Evolutionary conservation across 257 asterid genomes (phyloP), one percentile per base, ranked within the genome.

Genomic region (Rauvolfia tetraphylla): DNA sequence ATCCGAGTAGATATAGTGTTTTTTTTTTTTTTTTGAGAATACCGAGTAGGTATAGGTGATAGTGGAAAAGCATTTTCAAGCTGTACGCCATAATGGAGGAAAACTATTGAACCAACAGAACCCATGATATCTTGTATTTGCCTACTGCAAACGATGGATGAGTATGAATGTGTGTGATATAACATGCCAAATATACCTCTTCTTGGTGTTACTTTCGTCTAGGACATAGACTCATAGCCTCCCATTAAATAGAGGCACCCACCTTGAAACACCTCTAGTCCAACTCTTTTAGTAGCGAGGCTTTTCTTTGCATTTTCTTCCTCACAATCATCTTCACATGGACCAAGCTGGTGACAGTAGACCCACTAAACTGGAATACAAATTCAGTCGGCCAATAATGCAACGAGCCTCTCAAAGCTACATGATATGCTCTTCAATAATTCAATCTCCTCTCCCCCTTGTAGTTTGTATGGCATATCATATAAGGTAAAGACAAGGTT

Each of bases 251-350:
- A 11, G 29, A 22, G 27, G 57, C 25, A 39, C 59, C 51, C 36
- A 51, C 58, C 73, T 25, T 0, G 56, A 77, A 44, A 53, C 66
- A 75, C 13, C 42, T 58, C 75, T 41, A n/a, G 2, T n/a, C 48
- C 79, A 42, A 33, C 34, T 71, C 20, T 59, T 71, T 71, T 75
- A 65, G 68, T 79, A 44, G 59, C 44, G 39, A 36, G 63, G n/a
- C 75, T 71, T 63, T 38, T 49, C 11, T 42, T n/a, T 41, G 58
- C 59, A 76, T 69, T 65, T 68, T 36, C 78, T 80, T 65, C 41
- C 49, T 44, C 56, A 68, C 63, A 68, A 76, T 75, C 68, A 71
- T 76, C 68, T 33, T 72, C 87, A 83, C 87, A 78, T 77, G 87
- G 87, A 80, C 81, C 84, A 62, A 69, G 73, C 73, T 76, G 82